These are phyloP conservation scores for Balakata baccata DNA, from an alignment of 345 rosid species.

Conservation along the genomic window DNA sequence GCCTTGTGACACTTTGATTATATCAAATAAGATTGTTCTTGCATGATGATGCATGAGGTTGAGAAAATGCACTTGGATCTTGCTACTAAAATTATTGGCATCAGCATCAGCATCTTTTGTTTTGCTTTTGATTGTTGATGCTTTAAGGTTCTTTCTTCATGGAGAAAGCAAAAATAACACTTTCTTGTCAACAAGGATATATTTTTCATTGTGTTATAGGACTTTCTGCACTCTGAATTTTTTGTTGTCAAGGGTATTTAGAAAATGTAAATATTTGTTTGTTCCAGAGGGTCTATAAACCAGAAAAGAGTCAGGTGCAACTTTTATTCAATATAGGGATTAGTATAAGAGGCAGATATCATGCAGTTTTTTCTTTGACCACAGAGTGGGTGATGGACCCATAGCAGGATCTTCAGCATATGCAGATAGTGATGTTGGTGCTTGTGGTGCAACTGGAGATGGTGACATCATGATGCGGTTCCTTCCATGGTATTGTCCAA, in stretches of 20 bases:
- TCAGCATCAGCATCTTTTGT: neutral
- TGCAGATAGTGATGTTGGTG: constrained; percentile 81
- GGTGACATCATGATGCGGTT: constrained; percentile 99
- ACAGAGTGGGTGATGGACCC: constrained; percentile 96
- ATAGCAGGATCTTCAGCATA: constrained; percentile 87
- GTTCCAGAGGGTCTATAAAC: neutral
- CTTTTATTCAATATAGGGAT: neutral
- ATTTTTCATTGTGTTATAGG: neutral
- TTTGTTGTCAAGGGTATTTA: neutral
- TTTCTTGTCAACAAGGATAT: neutral
- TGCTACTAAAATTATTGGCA: too few relatives aligned
- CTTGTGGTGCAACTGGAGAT: constrained; percentile 97
- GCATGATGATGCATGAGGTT: neutral
- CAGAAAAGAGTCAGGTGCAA: neutral
- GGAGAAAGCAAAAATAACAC: neutral
- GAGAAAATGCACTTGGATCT: too few relatives aligned
- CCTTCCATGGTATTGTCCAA: constrained; percentile 71
- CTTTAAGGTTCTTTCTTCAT: neutral
- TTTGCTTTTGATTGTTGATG: neutral
- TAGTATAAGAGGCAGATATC: neutral
- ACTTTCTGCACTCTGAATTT: neutral
- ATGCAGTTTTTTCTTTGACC: constrained; percentile 18
- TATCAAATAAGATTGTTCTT: neutral
- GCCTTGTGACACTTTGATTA: neutral
- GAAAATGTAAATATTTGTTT: neutral